Evolutionary conservation across 768 basidiomycete genomes (phyloP).

Genomic region (Collybia nuda): DNA sequence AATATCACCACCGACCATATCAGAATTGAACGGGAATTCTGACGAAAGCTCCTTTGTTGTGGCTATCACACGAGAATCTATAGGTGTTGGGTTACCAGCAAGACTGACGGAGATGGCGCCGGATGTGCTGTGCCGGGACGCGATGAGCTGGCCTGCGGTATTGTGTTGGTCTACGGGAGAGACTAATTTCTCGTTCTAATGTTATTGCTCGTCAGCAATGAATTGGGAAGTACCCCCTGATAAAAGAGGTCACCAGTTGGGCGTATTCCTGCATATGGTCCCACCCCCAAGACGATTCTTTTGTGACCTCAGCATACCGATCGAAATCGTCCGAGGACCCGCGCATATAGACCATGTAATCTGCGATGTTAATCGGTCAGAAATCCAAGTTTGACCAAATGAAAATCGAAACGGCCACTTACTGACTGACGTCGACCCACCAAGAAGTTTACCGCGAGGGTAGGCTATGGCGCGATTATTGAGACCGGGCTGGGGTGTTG

Average conservation of each 20-base stretch:
- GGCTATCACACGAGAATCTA: conserved; percentile 28
- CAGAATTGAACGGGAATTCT: conserved; percentile 16
- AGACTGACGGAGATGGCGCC: conserved; percentile 19
- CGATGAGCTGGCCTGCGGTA: conserved; percentile 28
- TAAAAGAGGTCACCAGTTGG: conserved; percentile 25
- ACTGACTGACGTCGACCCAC: not conserved
- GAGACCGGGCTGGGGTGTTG: not conserved
- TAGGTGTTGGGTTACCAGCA: conserved; percentile 17
- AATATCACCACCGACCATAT: conserved; percentile 25
- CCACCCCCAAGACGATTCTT: conserved; percentile 39
- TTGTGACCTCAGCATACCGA: conserved; percentile 28
- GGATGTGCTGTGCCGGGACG: conserved; percentile 22
- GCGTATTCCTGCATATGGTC: conserved; percentile 21
- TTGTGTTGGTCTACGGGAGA: conserved; percentile 29
- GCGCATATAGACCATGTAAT: conserved; percentile 34
- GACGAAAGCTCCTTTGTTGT: conserved; percentile 28
- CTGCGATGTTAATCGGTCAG: conserved; percentile 11
- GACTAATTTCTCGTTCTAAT: conserved; percentile 27
- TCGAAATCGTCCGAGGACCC: conserved; percentile 36
- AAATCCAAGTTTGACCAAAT: not conserved
- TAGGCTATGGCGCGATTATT: not conserved
- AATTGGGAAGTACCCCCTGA: too few species aligned
- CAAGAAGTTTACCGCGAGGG: not conserved
- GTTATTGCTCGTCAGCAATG: too few species aligned
- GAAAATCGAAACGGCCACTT: not conserved